Evolutionary conservation across 176 grass and related monocot species (phyloP).

Genomic region (Secale cereale): DNA sequence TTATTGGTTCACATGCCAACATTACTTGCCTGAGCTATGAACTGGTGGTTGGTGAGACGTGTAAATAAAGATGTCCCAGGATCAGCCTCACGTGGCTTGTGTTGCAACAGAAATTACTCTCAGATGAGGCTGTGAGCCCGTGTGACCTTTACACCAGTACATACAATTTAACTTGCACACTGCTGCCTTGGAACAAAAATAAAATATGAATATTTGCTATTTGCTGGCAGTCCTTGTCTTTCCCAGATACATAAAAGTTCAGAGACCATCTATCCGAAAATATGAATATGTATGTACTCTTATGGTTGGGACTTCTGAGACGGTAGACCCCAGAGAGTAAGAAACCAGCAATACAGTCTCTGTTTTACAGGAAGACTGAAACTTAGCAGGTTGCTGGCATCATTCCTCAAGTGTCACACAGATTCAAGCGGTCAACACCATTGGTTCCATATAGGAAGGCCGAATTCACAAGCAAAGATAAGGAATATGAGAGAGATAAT

Average conservation of each 20-base stretch:
- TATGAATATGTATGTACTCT: background rate
- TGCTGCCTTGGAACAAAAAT: background rate
- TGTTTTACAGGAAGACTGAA: background rate
- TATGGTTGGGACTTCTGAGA: background rate
- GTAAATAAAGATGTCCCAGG: slow-evolving; percentile 1
- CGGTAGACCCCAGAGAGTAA: too few species aligned
- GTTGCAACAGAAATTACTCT: background rate
- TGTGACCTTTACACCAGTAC: background rate
- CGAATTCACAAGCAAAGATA: background rate
- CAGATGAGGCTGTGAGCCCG: background rate
- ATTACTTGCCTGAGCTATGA: slow-evolving; percentile 7
- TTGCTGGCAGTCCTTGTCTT: background rate
- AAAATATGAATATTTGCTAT: too few species aligned
- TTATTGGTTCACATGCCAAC: background rate
- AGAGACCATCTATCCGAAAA: background rate
- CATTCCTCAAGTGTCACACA: background rate
- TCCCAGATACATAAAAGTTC: background rate
- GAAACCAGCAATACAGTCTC: background rate
- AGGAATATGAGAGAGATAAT: background rate
- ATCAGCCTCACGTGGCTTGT: slow-evolving; percentile 22
- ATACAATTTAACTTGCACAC: background rate
- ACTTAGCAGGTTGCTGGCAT: background rate
- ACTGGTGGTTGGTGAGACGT: slow-evolving; percentile 4
- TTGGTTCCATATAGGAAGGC: background rate
- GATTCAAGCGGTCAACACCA: background rate